These are phyloP conservation scores for Fagopyrum esculentum DNA, from an alignment of 148 eudicot species.

Conservation along the genomic window DNA sequence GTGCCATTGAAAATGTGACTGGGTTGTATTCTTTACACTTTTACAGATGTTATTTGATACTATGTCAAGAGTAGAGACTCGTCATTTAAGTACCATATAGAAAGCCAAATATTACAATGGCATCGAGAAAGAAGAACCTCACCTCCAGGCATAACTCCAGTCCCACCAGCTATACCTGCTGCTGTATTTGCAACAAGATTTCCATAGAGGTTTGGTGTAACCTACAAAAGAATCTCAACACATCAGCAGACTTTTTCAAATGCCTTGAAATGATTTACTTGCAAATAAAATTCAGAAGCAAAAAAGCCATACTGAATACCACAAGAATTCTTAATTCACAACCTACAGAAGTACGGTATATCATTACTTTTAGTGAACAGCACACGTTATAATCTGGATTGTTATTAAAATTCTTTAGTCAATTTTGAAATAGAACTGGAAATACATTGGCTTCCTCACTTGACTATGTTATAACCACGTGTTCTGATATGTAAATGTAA, in stretches of 20 bases:
- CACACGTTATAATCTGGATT: not conserved
- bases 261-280: not conserved
- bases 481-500: not conserved
- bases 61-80: not conserved
- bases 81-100: not conserved
- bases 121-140: not conserved
- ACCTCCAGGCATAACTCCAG: slow-evolving; percentile 65
- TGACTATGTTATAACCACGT: not conserved
- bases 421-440: not conserved
- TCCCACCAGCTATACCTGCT: slow-evolving; percentile 58
- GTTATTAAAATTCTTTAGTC: not conserved
- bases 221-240: slow-evolving; percentile 24
- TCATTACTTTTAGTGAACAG: not conserved
- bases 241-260: not conserved
- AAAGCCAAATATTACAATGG: not conserved
- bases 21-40: not conserved
- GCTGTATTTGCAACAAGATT: slow-evolving; percentile 52
- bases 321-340: not conserved
- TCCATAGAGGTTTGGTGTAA: slow-evolving; percentile 56
- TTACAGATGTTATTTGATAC: not conserved
- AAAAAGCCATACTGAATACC: not conserved
- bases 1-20: not conserved
- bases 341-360: not conserved
- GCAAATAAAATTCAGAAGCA: not conserved
- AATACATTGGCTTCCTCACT: not conserved